These are phyloP conservation scores for Fusarium chuoi DNA, from an alignment of 2,329 filamentous ascomycete species.

Conservation along the genomic window DNA sequence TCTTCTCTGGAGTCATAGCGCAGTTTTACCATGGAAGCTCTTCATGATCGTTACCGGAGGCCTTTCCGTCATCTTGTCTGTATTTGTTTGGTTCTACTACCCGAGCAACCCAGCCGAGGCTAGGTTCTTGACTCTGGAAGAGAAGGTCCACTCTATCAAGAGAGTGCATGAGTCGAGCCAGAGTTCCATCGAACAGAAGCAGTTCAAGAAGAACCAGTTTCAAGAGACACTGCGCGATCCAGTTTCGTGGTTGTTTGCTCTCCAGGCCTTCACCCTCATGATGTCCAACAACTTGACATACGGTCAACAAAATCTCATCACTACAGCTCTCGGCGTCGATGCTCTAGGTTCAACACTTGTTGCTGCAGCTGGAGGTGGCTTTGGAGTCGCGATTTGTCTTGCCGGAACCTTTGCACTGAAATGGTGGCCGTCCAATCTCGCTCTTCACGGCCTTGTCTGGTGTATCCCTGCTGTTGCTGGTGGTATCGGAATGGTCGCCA, in stretches of 20 bases:
- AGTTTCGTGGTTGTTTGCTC: constrained; percentile 47
- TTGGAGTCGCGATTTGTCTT: constrained; percentile 47
- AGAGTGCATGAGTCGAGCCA: constrained; percentile 48
- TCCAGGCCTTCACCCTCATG: constrained; percentile 49
- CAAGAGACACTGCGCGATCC: constrained; percentile 45
- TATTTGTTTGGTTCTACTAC: constrained; percentile 50
- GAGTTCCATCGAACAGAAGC: constrained; percentile 52
- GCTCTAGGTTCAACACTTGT: constrained; percentile 53
- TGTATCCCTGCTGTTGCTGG: constrained; percentile 42
- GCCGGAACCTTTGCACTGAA: constrained; percentile 46
- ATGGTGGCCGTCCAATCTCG: constrained; percentile 46
- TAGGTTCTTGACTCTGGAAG: constrained; percentile 52
- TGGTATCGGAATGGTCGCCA: constrained; percentile 45
- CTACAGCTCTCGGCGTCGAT: constrained; percentile 48
- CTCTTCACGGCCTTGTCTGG: constrained; percentile 45
- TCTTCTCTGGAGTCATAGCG: constrained; percentile 49
- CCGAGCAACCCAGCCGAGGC: constrained; percentile 54
- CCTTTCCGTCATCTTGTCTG: constrained; percentile 48
- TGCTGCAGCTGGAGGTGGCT: constrained; percentile 50
- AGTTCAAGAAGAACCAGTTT: constrained; percentile 48
- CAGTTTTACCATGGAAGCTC: constrained; percentile 50
- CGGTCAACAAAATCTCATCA: constrained; percentile 53
- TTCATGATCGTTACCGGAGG: constrained; percentile 53
- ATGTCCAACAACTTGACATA: constrained; percentile 54
- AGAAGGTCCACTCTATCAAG: constrained; percentile 51